Evolutionary conservation across 2,329 filamentous ascomycete species (phyloP).

Genomic region (Cytospora leucostoma): DNA sequence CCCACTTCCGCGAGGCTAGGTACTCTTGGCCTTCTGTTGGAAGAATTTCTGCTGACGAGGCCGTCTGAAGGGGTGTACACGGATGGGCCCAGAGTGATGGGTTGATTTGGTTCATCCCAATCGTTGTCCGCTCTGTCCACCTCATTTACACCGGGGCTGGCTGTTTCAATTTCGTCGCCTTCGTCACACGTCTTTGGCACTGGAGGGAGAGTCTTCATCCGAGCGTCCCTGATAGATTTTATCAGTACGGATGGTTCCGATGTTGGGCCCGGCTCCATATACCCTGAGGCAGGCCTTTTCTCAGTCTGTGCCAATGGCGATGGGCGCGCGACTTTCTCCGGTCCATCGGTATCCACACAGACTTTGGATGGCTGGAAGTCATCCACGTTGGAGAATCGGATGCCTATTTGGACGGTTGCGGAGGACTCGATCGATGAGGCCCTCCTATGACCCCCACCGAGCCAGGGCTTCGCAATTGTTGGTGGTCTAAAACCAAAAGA

Average conservation of each 20-base stretch:
- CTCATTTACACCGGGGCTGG: slow-evolving; percentile 30
- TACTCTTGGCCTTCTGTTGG: slow-evolving; percentile 37
- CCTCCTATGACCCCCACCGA: slow-evolving; percentile 50
- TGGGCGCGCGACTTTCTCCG: slow-evolving; percentile 32
- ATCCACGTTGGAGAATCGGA: slow-evolving; percentile 63
- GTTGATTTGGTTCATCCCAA: slow-evolving; percentile 34
- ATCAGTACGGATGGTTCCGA: slow-evolving; percentile 30
- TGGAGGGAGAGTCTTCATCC: slow-evolving; percentile 43
- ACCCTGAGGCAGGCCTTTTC: slow-evolving; percentile 8
- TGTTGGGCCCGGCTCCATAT: slow-evolving; percentile 21
- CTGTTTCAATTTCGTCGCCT: slow-evolving; percentile 1
- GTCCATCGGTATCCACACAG: slow-evolving; percentile 33
- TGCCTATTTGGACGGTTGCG: slow-evolving; percentile 71
- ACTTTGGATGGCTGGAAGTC: slow-evolving; percentile 47
- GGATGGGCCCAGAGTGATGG: slow-evolving; percentile 48
- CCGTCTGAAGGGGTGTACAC: slow-evolving; percentile 49
- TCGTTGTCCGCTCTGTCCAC: slow-evolving; percentile 27
- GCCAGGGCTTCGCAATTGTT: slow-evolving; percentile 45
- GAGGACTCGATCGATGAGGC: slow-evolving; percentile 65
- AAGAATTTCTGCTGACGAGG: slow-evolving; percentile 34
- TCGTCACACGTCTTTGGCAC: slow-evolving; percentile 35
- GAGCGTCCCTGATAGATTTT: slow-evolving; percentile 36
- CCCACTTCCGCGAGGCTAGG: slow-evolving; percentile 48
- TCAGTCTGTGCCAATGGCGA: slow-evolving; percentile 35
- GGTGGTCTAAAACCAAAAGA: slow-evolving; percentile 47